A percentile compares a stretch with the other conserved stretches of the same genome.
These are phyloP conservation scores for Curvularia sp. DNA, from an alignment of 2,329 filamentous ascomycete genomes.

Conservation along the genomic window DNA sequence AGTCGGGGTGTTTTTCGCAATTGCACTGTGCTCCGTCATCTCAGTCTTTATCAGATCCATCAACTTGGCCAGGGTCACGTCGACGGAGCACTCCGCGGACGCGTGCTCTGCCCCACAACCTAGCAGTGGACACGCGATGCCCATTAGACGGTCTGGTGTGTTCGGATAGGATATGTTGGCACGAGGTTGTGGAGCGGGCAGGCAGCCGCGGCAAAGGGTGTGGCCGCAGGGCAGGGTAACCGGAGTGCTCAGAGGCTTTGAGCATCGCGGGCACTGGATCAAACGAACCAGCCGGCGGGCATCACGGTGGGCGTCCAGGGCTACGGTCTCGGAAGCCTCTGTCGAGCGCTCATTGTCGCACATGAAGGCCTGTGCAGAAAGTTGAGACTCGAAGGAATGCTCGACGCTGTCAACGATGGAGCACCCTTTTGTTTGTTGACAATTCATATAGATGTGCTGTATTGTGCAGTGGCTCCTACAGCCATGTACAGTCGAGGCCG, in stretches of 20 bases:
- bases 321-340: slow-evolving; percentile 46
- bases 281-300: slow-evolving; percentile 72
- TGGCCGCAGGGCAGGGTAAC: slow-evolving; percentile 83
- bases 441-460: slow-evolving; percentile 47
- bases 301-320: slow-evolving; percentile 61
- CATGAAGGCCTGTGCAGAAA: slow-evolving; percentile 52
- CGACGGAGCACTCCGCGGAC: slow-evolving; percentile 75
- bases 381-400: slow-evolving; percentile 41
- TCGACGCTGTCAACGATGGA: slow-evolving; percentile 43
- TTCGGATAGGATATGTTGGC: slow-evolving; percentile 80
- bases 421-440: slow-evolving; percentile 43
- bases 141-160: slow-evolving; percentile 68
- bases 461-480: slow-evolving; percentile 23
- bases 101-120: slow-evolving; percentile 76
- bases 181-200: slow-evolving; percentile 71
- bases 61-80: slow-evolving; percentile 79
- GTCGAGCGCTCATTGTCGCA: slow-evolving; percentile 46
- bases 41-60: slow-evolving; percentile 61
- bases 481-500: slow-evolving; percentile 32
- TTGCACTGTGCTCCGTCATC: slow-evolving; percentile 54
- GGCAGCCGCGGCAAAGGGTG: slow-evolving; percentile 75
- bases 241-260: slow-evolving; percentile 70
- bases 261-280: slow-evolving; percentile 80
- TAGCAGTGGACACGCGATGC: slow-evolving; percentile 75
- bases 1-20: slow-evolving; percentile 45